These are phyloP conservation scores for Schizochytrium sp. DNA, from an alignment of 108 stramenopile species.

Conservation along the genomic window DNA sequence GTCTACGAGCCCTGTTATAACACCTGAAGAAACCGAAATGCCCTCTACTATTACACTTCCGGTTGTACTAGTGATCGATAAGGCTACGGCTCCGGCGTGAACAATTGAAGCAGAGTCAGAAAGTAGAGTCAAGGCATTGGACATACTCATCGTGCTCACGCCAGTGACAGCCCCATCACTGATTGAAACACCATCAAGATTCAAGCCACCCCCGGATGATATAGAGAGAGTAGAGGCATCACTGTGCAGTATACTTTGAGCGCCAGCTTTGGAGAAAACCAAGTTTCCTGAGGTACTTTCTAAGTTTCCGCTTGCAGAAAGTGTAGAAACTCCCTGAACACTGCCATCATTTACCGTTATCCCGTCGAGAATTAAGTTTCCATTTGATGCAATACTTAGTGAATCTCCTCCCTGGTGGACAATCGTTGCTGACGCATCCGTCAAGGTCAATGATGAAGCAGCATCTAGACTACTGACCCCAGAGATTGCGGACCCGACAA, in stretches of 20 bases:
- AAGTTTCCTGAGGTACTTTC: background rate
- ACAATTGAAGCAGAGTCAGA: conserved; percentile 4
- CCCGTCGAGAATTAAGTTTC: background rate
- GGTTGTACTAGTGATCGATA: background rate
- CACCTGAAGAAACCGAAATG: background rate
- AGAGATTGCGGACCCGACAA: background rate
- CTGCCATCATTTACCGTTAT: background rate
- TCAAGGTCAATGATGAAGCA: background rate
- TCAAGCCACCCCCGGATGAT: background rate
- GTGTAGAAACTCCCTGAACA: background rate
- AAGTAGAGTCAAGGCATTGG: background rate
- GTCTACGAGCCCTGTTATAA: background rate
- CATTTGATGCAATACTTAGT: background rate
- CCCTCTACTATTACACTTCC: conserved; percentile 32
- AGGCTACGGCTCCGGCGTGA: background rate
- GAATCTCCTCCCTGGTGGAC: background rate
- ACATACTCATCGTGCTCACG: background rate
- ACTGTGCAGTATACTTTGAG: background rate
- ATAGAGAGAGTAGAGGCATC: background rate
- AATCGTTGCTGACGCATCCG: background rate
- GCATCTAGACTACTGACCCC: background rate
- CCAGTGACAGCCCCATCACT: background rate
- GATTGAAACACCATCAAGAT: conserved; percentile 19
- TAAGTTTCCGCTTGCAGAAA: background rate
- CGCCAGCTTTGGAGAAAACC: background rate